A percentile compares a stretch with the other conserved stretches of the same genome.
Conservation (phyloP, 345 rosid species). For the Ceriops zippeliana region DNA sequence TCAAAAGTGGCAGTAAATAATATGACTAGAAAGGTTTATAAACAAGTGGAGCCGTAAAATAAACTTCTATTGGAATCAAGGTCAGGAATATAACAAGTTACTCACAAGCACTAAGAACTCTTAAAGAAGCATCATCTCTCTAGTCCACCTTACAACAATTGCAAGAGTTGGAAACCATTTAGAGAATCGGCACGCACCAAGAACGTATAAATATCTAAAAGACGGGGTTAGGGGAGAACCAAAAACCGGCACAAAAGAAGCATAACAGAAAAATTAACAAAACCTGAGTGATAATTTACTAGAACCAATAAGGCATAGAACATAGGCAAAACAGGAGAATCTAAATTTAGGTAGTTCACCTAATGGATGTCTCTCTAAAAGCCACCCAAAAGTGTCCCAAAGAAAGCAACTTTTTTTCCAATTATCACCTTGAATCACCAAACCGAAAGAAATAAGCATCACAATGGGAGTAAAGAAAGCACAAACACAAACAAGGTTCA, state of each 20-base stretch:
- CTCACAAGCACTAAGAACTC: too few species aligned
- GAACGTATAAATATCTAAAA: too few species aligned
- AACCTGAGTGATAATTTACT: background rate
- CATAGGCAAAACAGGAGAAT: slow-evolving; percentile 3
- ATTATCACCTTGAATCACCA: slow-evolving; percentile 12
- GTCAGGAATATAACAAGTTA: slow-evolving; percentile 21
- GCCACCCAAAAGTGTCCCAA: slow-evolving; percentile 6
- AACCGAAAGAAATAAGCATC: slow-evolving; percentile 26
- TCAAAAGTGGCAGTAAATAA: slow-evolving; percentile 5
- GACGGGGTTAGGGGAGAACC: too few species aligned
- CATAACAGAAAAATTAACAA: background rate
- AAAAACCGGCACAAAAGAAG: background rate
- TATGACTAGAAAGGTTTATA: too few species aligned
- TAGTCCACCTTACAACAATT: too few species aligned
- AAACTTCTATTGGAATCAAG: slow-evolving; percentile 3
- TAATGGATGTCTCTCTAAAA: slow-evolving; percentile 12
- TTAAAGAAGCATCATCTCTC: too few species aligned
- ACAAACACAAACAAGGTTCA: slow-evolving; percentile 12
- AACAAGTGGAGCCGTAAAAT: too few species aligned
- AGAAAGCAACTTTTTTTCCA: slow-evolving; percentile 11
- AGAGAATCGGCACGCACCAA: too few species aligned
- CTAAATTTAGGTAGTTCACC: slow-evolving; percentile 20
- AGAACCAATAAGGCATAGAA: slow-evolving; percentile 1
- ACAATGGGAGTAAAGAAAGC: slow-evolving; percentile 2
- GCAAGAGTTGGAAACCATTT: background rate